Base-by-base conservation (phyloP, 1,139 yeast genomes). In the Blastobotrys indianensis region DNA sequence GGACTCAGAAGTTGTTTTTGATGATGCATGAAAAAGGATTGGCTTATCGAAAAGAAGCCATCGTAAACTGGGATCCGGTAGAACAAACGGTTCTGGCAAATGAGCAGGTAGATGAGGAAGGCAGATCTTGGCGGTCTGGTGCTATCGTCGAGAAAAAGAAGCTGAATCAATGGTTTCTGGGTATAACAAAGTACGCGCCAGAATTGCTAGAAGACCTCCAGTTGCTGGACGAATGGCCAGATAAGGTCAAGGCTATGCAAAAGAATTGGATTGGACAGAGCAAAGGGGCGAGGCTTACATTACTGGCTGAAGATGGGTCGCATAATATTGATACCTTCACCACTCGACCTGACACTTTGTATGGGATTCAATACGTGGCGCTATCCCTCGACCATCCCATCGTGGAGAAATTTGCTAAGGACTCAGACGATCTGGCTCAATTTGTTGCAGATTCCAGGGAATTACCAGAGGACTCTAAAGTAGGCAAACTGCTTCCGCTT, bases 11-110 rank as follows among this genome's bases (percentile, higher is more conserved):
- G 68, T 75, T 92, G 28, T 92, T 92, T 56, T 64, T 86, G 29
- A 71, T 85, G 62, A 62, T 92, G 49, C 76, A 74, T 61, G 78
- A 87, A 54, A 74, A 80, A 35, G 95, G 95, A 0, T 67, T 86
- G 47, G 97, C 96, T 0, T 90, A 92, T 60, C 73, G 90, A 53
- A 81, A 82, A 48, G 80, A 82, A 41, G 95, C 97, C 0, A 86
- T 83, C 56, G 94, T 92, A 46, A 92, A 92, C 61, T 92, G 98
- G 98, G 98, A 92, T 64, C 98, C 98, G 0, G 78, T 92, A 0
- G 98, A 92, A 57, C 75, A 82, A 56, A 92, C 98, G 0, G 98
- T 92, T 1, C 69, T 92, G 51, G 98, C 98, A 1, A 92, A 92
- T 62, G 98, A 92, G 64, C 98, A 92, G 63, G 97, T 92, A 2